These are phyloP conservation scores for Colletotrichum tanaceti DNA, from an alignment of 2,329 filamentous ascomycete species.

Conservation along the genomic window DNA sequence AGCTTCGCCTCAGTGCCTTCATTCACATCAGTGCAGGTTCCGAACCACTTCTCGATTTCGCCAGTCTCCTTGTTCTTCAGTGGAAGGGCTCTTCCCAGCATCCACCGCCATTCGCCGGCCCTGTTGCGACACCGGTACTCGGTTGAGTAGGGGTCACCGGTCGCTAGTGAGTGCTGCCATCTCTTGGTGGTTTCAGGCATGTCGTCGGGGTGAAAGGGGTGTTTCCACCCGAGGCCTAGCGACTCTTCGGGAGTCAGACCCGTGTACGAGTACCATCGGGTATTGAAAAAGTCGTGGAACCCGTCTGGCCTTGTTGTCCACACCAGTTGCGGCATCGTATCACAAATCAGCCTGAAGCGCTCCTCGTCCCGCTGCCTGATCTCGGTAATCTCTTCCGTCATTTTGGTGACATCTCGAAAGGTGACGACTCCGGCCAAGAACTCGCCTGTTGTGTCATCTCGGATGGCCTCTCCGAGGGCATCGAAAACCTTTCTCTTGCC, in stretches of 20 bases:
- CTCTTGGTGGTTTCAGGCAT: constrained; percentile 63
- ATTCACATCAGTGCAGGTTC: constrained; percentile 84
- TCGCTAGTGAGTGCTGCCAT: constrained; percentile 73
- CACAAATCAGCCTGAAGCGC: constrained; percentile 80
- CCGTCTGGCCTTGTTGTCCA: constrained; percentile 80
- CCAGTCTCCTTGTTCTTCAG: constrained; percentile 74
- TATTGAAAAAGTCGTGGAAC: constrained; percentile 77
- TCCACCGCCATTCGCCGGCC: constrained; percentile 81
- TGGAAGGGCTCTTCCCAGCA: constrained; percentile 78
- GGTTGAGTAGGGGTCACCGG: constrained; percentile 75
- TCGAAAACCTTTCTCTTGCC: constrained; percentile 70
- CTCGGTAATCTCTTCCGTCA: constrained; percentile 74
- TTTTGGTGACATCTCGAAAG: constrained; percentile 77
- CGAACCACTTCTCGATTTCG: constrained; percentile 82
- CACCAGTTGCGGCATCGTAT: constrained; percentile 77
- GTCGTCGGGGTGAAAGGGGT: constrained; percentile 78
- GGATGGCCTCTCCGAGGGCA: constrained; percentile 73
- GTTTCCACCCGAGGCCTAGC: constrained; percentile 70
- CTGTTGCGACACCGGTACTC: constrained; percentile 77
- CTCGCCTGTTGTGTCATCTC: constrained; percentile 74
- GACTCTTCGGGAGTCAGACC: constrained; percentile 73
- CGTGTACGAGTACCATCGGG: constrained; percentile 84
- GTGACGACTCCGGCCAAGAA: constrained; percentile 79
- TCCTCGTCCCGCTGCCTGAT: constrained; percentile 78
- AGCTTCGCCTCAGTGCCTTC: constrained; percentile 77